A percentile compares a stretch with the other conserved stretches of the same genome.
Conservation (phyloP, 805 yeast species). For the Lachancea dasiensis region DNA sequence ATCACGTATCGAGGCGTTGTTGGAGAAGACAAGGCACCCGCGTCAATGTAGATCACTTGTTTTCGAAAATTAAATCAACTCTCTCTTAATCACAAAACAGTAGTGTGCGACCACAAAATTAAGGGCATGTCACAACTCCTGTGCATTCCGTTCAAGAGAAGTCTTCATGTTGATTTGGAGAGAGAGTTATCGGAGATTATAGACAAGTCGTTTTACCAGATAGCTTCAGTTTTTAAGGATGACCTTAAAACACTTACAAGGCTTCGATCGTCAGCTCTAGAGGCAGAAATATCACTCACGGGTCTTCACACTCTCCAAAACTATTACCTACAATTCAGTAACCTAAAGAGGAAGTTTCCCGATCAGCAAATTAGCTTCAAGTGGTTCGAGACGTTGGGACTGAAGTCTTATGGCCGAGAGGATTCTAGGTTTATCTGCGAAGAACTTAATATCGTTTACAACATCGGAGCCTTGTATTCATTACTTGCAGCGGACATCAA, state of each 20-base stretch:
- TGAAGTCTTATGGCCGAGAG: slow-evolving; percentile 44
- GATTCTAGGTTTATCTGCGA: slow-evolving; percentile 53
- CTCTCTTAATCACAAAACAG: no score
- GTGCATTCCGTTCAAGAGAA: slow-evolving; percentile 45
- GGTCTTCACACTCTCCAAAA: slow-evolving; percentile 35
- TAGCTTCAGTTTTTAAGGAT: slow-evolving; percentile 35
- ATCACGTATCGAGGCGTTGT: no score
- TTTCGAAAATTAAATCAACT: no score
- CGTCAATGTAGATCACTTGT: no score
- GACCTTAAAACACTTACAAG: slow-evolving; percentile 41
- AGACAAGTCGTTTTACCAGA: slow-evolving; percentile 41
- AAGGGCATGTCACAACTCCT: slow-evolving; percentile 36
- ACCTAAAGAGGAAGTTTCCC: slow-evolving; percentile 54
- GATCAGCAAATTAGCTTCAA: slow-evolving; percentile 51
- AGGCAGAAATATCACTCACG: slow-evolving; percentile 34
- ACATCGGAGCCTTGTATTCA: slow-evolving; percentile 61
- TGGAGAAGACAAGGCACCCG: no score
- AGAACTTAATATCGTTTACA: slow-evolving; percentile 55
- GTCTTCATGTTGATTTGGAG: slow-evolving; percentile 39
- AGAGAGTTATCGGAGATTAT: slow-evolving; percentile 39
- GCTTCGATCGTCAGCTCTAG: slow-evolving; percentile 39
- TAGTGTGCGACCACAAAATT: no score
- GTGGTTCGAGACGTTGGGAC: slow-evolving; percentile 70
- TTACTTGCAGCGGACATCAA: slow-evolving; percentile 46
- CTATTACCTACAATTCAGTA: slow-evolving; percentile 44